Conservation (phyloP, 345 rosid genomes). For the Turnera subulata region DNA sequence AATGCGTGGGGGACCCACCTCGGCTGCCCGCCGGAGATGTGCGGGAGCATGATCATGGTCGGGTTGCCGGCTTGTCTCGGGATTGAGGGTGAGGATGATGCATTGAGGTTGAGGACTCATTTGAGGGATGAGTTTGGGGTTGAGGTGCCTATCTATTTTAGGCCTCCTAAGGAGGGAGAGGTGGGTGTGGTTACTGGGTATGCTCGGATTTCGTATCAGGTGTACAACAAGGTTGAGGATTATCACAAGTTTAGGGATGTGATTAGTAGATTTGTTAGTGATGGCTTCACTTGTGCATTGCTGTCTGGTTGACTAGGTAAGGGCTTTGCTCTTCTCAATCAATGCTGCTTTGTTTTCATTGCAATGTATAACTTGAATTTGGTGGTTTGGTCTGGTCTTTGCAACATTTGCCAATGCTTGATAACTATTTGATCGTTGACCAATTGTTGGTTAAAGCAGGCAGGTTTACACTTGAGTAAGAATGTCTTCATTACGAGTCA, state of each 20-base stretch:
- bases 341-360: neutral
- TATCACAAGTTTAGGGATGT: conserved; percentile 72
- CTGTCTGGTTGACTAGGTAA: conserved; percentile 50
- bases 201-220: conserved; percentile 81
- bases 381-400: too few species aligned
- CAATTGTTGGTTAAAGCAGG: too few species aligned
- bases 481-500: too few species aligned
- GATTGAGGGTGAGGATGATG: conserved; percentile 49
- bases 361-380: too few species aligned
- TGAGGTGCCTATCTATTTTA: conserved; percentile 74
- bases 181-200: conserved; percentile 52
- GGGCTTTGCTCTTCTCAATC: conserved; percentile 3
- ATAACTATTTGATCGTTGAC: too few species aligned
- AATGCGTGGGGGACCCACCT: conserved; percentile 89
- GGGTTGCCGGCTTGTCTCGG: conserved; percentile 74
- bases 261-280: conserved; percentile 43
- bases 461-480: too few species aligned
- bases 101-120: conserved; percentile 52
- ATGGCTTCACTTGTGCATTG: conserved; percentile 51
- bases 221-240: conserved; percentile 77
- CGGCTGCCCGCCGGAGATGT: conserved; percentile 83
- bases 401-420: too few species aligned
- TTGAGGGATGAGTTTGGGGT: conserved; percentile 60
- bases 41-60: conserved; percentile 85
- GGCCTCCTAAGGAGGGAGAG: conserved; percentile 52